Evolutionary conservation across 2,329 filamentous ascomycete species (phyloP).

Genomic region (Ceratocystis ficicola): DNA sequence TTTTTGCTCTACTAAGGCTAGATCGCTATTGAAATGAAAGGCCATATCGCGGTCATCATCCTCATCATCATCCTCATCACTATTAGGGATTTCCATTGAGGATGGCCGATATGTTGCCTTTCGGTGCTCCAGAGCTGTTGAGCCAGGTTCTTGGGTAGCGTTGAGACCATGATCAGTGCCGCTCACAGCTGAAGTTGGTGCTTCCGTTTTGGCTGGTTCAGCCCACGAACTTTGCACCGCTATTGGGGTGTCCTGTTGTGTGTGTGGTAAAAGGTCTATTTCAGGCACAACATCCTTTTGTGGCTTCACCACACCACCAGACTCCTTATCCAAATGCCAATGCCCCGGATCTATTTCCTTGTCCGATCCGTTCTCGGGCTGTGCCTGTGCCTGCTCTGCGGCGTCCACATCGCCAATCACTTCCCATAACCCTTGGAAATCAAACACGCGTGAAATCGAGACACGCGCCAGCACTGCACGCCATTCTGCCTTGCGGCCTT

Average conservation of each 20-base stretch:
- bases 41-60: not conserved
- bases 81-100: conserved; percentile 20
- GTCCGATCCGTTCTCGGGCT: not conserved
- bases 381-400: not conserved
- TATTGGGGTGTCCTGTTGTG: not conserved
- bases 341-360: not conserved
- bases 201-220: not conserved
- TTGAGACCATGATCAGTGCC: not conserved
- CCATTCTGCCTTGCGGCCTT: conserved; percentile 24
- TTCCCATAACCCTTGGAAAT: conserved; percentile 46
- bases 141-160: not conserved
- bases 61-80: conserved; percentile 16
- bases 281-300: not conserved
- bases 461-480: conserved; percentile 38
- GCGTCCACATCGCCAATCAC: conserved; percentile 37
- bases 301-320: not conserved
- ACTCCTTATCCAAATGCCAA: not conserved
- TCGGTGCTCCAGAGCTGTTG: not conserved
- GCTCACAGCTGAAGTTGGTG: too few relatives aligned
- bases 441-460: conserved; percentile 45
- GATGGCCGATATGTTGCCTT: conserved; percentile 1
- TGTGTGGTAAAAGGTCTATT: not conserved
- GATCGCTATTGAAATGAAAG: not conserved
- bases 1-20: not conserved
- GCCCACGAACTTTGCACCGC: not conserved